phyloP scores from a whole-genome alignment of 305 asterid genomes.

The Fraxinus sp. region DNA sequence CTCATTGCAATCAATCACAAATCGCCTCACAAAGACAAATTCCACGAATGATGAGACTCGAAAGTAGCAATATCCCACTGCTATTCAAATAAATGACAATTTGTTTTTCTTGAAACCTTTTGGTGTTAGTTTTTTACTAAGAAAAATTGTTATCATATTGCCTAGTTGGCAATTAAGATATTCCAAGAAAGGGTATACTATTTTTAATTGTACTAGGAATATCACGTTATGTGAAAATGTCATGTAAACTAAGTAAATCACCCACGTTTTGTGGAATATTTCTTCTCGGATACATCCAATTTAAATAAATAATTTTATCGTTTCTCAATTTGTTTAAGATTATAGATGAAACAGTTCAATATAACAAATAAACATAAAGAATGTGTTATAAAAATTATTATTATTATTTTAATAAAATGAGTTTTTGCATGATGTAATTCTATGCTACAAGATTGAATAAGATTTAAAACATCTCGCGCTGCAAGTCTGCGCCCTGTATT shows the following conservation, averaged over 20 bases:
- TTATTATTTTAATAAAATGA: too few relatives aligned
- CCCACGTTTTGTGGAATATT: background rate
- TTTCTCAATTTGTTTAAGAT: background rate
- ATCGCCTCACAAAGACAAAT: background rate
- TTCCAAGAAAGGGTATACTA: background rate
- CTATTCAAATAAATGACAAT: background rate
- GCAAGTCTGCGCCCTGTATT: background rate
- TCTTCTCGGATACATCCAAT: background rate
- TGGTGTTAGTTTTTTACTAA: background rate
- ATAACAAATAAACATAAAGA: background rate
- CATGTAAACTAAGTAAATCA: background rate
- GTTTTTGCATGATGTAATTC: too few relatives aligned
- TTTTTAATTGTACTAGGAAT: too few relatives aligned
- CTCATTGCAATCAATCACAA: background rate
- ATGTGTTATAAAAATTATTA: background rate
- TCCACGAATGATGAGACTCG: background rate
- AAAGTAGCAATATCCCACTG: background rate
- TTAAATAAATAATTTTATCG: too few relatives aligned
- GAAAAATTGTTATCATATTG: background rate
- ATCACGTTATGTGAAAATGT: background rate
- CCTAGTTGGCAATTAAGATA: background rate
- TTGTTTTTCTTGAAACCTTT: background rate
- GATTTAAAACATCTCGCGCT: too few relatives aligned
- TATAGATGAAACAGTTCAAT: background rate
- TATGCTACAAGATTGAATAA: too few relatives aligned